These are phyloP conservation scores for Nymphaea colorata DNA, from an alignment of 164 flowering plant species.

Conservation along the genomic window DNA sequence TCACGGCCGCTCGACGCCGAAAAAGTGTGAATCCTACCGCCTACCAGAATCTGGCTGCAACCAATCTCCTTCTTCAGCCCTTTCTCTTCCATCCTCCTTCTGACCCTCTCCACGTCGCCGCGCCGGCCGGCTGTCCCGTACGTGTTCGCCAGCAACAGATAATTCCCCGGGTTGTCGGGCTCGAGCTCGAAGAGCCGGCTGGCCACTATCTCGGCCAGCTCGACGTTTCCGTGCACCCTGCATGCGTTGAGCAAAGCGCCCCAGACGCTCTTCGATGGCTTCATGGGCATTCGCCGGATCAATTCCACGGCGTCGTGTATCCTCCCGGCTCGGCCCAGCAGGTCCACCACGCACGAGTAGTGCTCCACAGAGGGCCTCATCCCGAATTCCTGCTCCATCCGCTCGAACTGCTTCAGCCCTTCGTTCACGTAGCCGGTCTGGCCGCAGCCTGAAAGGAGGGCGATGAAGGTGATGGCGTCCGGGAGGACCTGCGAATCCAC, in stretches of 20 bases:
- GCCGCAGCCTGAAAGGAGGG: slow-evolving; percentile 34
- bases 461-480: slow-evolving; percentile 27
- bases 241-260: slow-evolving; percentile 32
- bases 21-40: slow-evolving; percentile 17
- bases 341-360: slow-evolving; percentile 34
- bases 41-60: slow-evolving; percentile 25
- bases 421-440: slow-evolving; percentile 22
- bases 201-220: slow-evolving; percentile 21
- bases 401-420: slow-evolving; percentile 18
- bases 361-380: slow-evolving; percentile 26
- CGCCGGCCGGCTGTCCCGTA: slow-evolving; percentile 27
- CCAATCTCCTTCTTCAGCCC: slow-evolving; percentile 26
- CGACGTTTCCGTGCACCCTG: slow-evolving; percentile 16
- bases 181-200: slow-evolving; percentile 22
- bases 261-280: slow-evolving; percentile 29
- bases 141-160: slow-evolving; percentile 26
- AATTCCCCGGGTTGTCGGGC: slow-evolving; percentile 24
- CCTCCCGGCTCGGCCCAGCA: slow-evolving; percentile 26
- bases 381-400: slow-evolving; percentile 23
- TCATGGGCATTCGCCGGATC: slow-evolving; percentile 26
- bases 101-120: slow-evolving; percentile 17
- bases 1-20: slow-evolving; percentile 17
- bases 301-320: slow-evolving; percentile 24
- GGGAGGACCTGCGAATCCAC: slow-evolving; percentile 12
- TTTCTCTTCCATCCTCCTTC: slow-evolving; percentile 21